Conservation (phyloP, 768 basidiomycete genomes). For the Pisolithus albus region DNA sequence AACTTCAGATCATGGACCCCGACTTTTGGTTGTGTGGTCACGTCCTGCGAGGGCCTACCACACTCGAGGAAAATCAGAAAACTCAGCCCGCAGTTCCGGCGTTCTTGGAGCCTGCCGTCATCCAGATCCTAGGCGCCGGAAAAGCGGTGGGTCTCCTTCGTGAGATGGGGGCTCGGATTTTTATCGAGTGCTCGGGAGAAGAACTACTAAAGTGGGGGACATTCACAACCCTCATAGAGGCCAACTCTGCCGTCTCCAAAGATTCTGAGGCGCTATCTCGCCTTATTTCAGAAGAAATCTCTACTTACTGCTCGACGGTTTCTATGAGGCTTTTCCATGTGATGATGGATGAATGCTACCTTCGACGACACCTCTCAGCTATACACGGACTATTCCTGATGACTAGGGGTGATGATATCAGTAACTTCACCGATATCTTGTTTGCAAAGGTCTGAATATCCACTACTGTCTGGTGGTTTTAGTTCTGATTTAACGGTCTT, state of each 20-base stretch:
- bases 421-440: slow-evolving; percentile 63
- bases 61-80: slow-evolving; percentile 20
- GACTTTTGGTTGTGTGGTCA: slow-evolving; percentile 81
- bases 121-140: slow-evolving; percentile 56
- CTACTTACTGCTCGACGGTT: slow-evolving; percentile 47
- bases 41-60: slow-evolving; percentile 39
- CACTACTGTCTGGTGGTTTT: neutral
- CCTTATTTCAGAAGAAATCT: slow-evolving; percentile 56
- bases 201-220: slow-evolving; percentile 34
- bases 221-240: slow-evolving; percentile 36
- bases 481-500: neutral
- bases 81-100: slow-evolving; percentile 38
- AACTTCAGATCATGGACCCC: slow-evolving; percentile 55
- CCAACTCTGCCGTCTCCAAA: slow-evolving; percentile 29
- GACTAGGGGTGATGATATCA: slow-evolving; percentile 71
- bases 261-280: slow-evolving; percentile 58
- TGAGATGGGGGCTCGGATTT: slow-evolving; percentile 35
- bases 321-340: slow-evolving; percentile 50
- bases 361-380: slow-evolving; percentile 54
- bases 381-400: slow-evolving; percentile 71
- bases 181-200: slow-evolving; percentile 16
- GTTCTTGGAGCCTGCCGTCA: slow-evolving; percentile 57
- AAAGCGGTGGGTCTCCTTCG: slow-evolving; percentile 74
- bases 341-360: slow-evolving; percentile 57
- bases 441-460: slow-evolving; percentile 54